A percentile compares a stretch with the other conserved stretches of the same genome.
Evolutionary conservation across 2,329 filamentous ascomycete genomes (phyloP).

Genomic region (Botryosphaeria dothidea): DNA sequence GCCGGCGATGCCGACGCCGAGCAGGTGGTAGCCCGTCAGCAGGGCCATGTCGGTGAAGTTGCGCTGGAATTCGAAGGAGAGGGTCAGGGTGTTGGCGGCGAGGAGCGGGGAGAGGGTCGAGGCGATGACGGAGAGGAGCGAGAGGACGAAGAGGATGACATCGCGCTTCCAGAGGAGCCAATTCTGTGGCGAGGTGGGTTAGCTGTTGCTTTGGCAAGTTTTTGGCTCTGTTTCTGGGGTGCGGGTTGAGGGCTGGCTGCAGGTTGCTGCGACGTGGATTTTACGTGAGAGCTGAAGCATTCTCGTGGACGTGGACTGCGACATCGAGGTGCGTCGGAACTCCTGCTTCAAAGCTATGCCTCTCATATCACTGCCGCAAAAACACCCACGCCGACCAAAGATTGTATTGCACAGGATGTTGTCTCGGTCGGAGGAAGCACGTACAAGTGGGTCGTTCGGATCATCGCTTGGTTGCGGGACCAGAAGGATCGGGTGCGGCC

Average conservation of each 20-base stretch:
- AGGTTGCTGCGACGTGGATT: neutral
- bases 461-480: conserved; percentile 90
- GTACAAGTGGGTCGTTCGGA: conserved; percentile 80
- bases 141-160: conserved; percentile 75
- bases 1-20: conserved; percentile 78
- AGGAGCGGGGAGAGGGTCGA: conserved; percentile 83
- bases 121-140: conserved; percentile 77
- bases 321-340: too few species aligned
- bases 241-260: neutral
- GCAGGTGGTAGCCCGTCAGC: conserved; percentile 83
- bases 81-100: conserved; percentile 80
- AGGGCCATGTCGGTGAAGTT: conserved; percentile 76
- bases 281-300: too few species aligned
- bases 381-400: too few species aligned
- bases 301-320: too few species aligned
- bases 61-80: conserved; percentile 65
- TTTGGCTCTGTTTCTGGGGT: neutral
- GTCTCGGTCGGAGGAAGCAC: conserved; percentile 24
- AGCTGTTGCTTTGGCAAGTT: neutral
- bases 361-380: too few species aligned
- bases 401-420: too few species aligned
- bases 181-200: conserved; percentile 52
- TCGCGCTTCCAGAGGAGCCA: conserved; percentile 90
- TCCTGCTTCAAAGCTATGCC: too few species aligned
- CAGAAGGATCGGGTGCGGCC: conserved; percentile 66